Base-by-base conservation (phyloP, 2,329 filamentous ascomycete species). In the Venturia effusa region DNA sequence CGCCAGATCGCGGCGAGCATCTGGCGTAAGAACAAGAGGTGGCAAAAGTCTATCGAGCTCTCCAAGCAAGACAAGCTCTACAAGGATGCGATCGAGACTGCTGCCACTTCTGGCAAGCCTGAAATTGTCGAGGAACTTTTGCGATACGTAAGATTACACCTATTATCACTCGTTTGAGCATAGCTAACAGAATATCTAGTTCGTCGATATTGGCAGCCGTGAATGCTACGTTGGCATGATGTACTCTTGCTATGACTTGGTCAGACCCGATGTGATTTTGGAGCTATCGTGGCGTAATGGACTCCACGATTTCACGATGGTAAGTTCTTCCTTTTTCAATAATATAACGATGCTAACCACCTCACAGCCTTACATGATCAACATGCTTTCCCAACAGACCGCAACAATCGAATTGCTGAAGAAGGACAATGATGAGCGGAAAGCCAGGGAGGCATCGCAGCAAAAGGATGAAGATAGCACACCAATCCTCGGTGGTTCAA, bases 181-280 rank as follows among this genome's bases (percentile, higher is more conserved):
- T 61, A 64, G 66, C 76, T 81, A 73, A 80, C 67, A 24, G 24
- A 43, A 54, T 24, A 15, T 64, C 1, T 74, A 97, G 93, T 99
- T 99, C 71, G 94, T 99, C 72, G 94, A 99, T 74, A 97, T 99
- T 78, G 94, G 95, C 71, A 96, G 93, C 81, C 92, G 93, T 67
- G 94, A 99, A 77, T 99, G 94, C 83, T 99, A 96, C 74, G 94
- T 97, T n/a, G 95, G 92, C 73, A 99, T 99, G 92, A 84, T 99
- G 60, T 99, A 99, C 74, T 88, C 95, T 62, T 99, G 94, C 83
- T 96, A 99, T 78, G 94, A 97, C 66, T 88, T 99, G 67, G 92
- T 99, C 70, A 90, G 91, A 22, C 88, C 95, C 3, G 92, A 97
- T 73, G 82, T 95, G 62, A 88, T 99, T 65, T 85, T 99, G 76